Evolutionary conservation across 371 early-diverging fungal genomes (phyloP).

Genomic region (Chytridium lagenaria): DNA sequence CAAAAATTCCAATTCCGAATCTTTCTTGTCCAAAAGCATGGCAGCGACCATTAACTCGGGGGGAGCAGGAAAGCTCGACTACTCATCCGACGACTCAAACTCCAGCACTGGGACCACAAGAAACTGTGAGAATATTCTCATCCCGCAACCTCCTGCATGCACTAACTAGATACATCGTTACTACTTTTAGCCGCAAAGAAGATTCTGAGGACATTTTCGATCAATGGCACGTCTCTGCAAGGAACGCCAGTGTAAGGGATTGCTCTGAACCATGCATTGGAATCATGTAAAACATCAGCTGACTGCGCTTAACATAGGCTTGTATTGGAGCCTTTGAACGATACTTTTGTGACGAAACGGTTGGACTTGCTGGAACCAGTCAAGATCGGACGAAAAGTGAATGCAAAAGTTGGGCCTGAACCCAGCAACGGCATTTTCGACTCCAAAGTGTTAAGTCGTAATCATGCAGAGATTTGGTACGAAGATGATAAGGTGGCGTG

Average conservation of each 20-base stretch:
- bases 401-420: conserved; percentile 67
- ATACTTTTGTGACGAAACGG: conserved; percentile 66
- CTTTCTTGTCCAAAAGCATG: too few relatives aligned
- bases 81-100: conserved; percentile 1
- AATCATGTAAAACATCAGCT: not conserved
- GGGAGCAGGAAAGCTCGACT: not conserved
- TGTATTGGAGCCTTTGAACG: conserved; percentile 67
- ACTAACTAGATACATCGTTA: too few relatives aligned
- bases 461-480: conserved; percentile 84
- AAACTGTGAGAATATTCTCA: not conserved
- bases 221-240: conserved; percentile 1
- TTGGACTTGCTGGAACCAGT: conserved; percentile 63
- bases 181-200: not conserved
- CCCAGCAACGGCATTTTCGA: conserved; percentile 83
- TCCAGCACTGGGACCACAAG: not conserved
- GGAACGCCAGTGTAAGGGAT: conserved; percentile 1
- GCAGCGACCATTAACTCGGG: not conserved
- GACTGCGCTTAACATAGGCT: conserved; percentile 38
- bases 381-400: conserved; percentile 80
- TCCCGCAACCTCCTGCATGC: too few relatives aligned
- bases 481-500: conserved; percentile 67
- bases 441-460: conserved; percentile 82
- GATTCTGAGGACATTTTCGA: not conserved
- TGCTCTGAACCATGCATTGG: not conserved
- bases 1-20: too few relatives aligned